Percentiles rank a stretch among this genome's conserved stretches.
phyloP scores from a whole-genome alignment of 352 stramenopile species.

The Globisporangium middletonii region DNA sequence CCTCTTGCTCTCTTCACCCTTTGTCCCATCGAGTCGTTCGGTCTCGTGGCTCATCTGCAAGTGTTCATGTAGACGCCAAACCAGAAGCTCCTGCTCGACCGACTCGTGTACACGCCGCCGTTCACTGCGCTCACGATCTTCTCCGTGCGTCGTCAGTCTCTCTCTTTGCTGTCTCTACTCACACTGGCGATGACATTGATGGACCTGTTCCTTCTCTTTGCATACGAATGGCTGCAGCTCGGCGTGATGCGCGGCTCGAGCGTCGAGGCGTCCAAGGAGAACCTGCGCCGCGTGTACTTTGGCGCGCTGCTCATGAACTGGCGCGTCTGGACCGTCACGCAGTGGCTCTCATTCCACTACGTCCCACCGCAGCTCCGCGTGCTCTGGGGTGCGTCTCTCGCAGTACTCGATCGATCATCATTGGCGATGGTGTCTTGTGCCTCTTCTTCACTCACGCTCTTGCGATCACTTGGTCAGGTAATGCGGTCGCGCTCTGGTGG shows the following conservation, averaged over 20 bases:
- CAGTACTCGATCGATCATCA: neutral
- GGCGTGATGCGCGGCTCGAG: slow-evolving; percentile 50
- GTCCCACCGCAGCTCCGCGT: slow-evolving; percentile 64
- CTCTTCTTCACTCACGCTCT: neutral
- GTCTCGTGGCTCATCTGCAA: neutral
- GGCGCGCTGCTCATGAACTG: slow-evolving; percentile 63
- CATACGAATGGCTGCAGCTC: slow-evolving; percentile 22
- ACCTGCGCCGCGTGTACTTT: slow-evolving; percentile 39
- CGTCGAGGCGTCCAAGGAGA: slow-evolving; percentile 35
- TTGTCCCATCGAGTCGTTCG: neutral
- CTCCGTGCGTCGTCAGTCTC: slow-evolving; percentile 21
- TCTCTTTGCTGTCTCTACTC: too few species aligned
- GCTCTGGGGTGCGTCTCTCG: slow-evolving; percentile 49
- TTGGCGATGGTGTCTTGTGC: neutral
- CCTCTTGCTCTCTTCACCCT: neutral
- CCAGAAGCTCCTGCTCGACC: slow-evolving; percentile 68
- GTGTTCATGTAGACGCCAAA: slow-evolving; percentile 40
- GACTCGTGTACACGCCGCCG: slow-evolving; percentile 57
- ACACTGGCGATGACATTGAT: too few species aligned
- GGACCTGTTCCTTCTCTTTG: too few species aligned
- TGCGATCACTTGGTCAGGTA: slow-evolving; percentile 25
- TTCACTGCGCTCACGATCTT: slow-evolving; percentile 70
- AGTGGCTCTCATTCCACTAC: slow-evolving; percentile 75
- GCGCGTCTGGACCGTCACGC: slow-evolving; percentile 61
- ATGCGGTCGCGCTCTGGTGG: slow-evolving; percentile 69